Conservation (phyloP, 2,329 filamentous ascomycete species). For the Phialophora chinensis region DNA sequence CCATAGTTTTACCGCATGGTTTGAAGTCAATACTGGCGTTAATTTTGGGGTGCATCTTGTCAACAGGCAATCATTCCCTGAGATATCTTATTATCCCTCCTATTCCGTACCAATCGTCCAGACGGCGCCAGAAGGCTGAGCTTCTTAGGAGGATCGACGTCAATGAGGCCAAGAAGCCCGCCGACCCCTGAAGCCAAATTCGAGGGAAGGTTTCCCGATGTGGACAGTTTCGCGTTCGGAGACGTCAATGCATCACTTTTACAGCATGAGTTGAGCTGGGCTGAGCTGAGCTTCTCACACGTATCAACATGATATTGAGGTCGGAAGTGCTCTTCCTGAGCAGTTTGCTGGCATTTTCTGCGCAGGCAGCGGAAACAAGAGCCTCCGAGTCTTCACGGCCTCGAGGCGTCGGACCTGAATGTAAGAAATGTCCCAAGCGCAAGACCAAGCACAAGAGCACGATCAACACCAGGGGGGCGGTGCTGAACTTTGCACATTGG, state of each 20-base stretch:
- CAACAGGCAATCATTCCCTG: too few relatives aligned
- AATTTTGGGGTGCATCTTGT: too few relatives aligned
- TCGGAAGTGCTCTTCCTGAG: slow-evolving; percentile 29
- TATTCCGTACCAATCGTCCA: neutral
- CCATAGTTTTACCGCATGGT: neutral
- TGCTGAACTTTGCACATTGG: neutral
- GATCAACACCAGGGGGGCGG: too few relatives aligned
- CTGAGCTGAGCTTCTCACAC: neutral
- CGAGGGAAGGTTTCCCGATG: slow-evolving; percentile 27
- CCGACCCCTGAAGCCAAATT: slow-evolving; percentile 14
- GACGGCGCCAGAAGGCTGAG: slow-evolving; percentile 6
- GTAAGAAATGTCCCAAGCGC: slow-evolving; percentile 61
- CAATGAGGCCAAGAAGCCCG: slow-evolving; percentile 10
- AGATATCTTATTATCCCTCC: too few relatives aligned
- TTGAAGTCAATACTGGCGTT: neutral
- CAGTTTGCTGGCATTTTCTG: slow-evolving; percentile 15
- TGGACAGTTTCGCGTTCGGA: slow-evolving; percentile 34
- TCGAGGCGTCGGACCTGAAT: slow-evolving; percentile 87
- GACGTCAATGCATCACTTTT: neutral
- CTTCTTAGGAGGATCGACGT: slow-evolving; percentile 1
- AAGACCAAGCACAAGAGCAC: neutral
- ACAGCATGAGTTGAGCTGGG: neutral
- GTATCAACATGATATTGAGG: slow-evolving; percentile 35
- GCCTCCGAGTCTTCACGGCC: slow-evolving; percentile 63
- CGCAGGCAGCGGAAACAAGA: slow-evolving; percentile 57